A percentile compares a stretch with the other conserved stretches of the same genome.
Conservation (phyloP, 306 rosid genomes). For the Quercus robur region DNA sequence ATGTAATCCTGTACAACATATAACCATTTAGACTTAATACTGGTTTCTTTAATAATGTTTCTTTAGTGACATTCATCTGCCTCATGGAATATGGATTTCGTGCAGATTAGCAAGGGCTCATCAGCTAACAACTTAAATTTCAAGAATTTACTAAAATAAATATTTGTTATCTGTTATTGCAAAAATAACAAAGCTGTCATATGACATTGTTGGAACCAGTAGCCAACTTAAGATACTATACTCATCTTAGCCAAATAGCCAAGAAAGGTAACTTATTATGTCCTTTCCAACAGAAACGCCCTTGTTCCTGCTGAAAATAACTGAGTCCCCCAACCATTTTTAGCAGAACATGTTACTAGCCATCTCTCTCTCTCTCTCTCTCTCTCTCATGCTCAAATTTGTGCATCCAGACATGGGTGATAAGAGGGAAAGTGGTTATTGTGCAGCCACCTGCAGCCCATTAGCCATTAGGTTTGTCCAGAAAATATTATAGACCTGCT, state of each 20-base stretch:
- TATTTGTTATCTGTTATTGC: neutral
- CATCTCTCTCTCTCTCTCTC: too few relatives aligned
- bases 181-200: neutral
- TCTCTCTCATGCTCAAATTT: too few relatives aligned
- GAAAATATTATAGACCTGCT: too few relatives aligned
- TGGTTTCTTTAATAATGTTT: neutral
- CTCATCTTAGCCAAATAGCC: too few relatives aligned
- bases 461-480: too few relatives aligned
- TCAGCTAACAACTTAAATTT: neutral
- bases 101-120: neutral
- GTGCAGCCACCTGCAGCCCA: too few relatives aligned
- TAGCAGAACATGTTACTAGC: too few relatives aligned
- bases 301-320: neutral
- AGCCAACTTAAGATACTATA: neutral
- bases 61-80: neutral
- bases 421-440: too few relatives aligned
- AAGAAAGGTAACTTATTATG: neutral
- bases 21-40: neutral
- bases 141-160: neutral
- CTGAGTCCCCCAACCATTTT: too few relatives aligned
- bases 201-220: neutral
- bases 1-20: constrained; percentile 77
- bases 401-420: too few relatives aligned
- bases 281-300: neutral
- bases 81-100: neutral